Percentiles rank a stretch among this genome's conserved stretches.
Evolutionary conservation across 495 filamentous ascomycete species (phyloP).

Genomic region (Aspergillus egyptiacus): DNA sequence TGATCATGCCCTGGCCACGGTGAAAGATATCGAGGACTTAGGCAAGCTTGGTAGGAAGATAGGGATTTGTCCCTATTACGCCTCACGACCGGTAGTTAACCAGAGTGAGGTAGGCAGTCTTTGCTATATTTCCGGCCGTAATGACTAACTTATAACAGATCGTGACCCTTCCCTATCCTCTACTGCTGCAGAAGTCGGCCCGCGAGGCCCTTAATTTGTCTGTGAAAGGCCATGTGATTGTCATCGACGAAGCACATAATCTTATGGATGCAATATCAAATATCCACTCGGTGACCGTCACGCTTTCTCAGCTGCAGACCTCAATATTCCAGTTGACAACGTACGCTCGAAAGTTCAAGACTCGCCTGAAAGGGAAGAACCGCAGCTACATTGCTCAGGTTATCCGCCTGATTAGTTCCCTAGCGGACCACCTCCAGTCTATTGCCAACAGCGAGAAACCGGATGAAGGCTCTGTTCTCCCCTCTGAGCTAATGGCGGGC

Average conservation of each 20-base stretch:
- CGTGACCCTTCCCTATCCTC: constrained; percentile 86
- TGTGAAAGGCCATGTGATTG: constrained; percentile 78
- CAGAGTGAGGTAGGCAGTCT: constrained; percentile 59
- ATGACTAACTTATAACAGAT: constrained; percentile 50
- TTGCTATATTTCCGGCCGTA: neutral
- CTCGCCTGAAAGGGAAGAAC: constrained; percentile 86
- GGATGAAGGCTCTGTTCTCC: constrained; percentile 58
- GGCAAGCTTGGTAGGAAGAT: constrained; percentile 69
- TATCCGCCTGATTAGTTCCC: constrained; percentile 69
- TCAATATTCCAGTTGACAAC: constrained; percentile 67
- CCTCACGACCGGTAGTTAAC: constrained; percentile 74
- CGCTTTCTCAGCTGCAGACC: constrained; percentile 61
- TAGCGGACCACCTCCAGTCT: constrained; percentile 55
- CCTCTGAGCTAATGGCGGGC: constrained; percentile 65
- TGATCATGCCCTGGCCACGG: constrained; percentile 76
- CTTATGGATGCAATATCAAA: constrained; percentile 89
- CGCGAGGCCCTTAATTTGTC: constrained; percentile 82
- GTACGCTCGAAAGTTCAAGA: constrained; percentile 84
- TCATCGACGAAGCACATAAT: constrained; percentile 97
- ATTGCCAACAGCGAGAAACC: constrained; percentile 41
- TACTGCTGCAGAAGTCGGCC: constrained; percentile 83
- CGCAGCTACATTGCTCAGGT: constrained; percentile 85
- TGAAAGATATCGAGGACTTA: constrained; percentile 93
- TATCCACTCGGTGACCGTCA: constrained; percentile 76
- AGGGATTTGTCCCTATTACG: constrained; percentile 92